Percentiles rank a stretch among this genome's conserved stretches.
Conservation (phyloP, 306 rosid species). For the Aeschynomene evenia region DNA sequence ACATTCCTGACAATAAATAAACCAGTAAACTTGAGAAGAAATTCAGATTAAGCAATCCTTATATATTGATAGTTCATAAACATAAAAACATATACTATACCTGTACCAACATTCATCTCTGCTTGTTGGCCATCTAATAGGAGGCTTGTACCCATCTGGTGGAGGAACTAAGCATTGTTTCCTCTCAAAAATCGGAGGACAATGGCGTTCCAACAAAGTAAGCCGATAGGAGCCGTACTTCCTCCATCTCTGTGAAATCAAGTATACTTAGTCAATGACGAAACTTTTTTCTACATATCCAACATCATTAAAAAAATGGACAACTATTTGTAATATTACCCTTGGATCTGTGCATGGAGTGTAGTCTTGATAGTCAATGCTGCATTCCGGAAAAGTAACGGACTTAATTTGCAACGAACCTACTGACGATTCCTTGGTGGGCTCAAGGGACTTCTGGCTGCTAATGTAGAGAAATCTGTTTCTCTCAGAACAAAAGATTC, state of each 20-base stretch:
- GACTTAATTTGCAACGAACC: slow-evolving; percentile 58
- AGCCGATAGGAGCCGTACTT: slow-evolving; percentile 75
- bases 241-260: slow-evolving; percentile 76
- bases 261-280: slow-evolving; percentile 28
- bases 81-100: slow-evolving; percentile 37
- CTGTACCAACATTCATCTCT: slow-evolving; percentile 97
- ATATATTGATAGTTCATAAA: background rate
- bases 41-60: background rate
- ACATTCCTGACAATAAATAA: slow-evolving; percentile 70
- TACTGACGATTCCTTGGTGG: slow-evolving; percentile 46
- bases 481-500: slow-evolving; percentile 75
- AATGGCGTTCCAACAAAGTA: slow-evolving; percentile 88
- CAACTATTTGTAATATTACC: slow-evolving; percentile 42
- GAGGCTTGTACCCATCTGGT: slow-evolving; percentile 87
- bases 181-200: slow-evolving; percentile 87
- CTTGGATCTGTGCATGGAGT: slow-evolving; percentile 99
- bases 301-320: slow-evolving; percentile 11
- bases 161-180: slow-evolving; percentile 92
- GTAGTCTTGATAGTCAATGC: slow-evolving; percentile 75
- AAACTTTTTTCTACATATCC: slow-evolving; percentile 11
- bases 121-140: slow-evolving; percentile 96
- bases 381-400: slow-evolving; percentile 63
- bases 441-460: slow-evolving; percentile 39
- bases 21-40: slow-evolving; percentile 16
- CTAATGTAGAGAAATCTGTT: slow-evolving; percentile 28